Conservation (phyloP, 345 rosid genomes). For the Brassica incana region DNA sequence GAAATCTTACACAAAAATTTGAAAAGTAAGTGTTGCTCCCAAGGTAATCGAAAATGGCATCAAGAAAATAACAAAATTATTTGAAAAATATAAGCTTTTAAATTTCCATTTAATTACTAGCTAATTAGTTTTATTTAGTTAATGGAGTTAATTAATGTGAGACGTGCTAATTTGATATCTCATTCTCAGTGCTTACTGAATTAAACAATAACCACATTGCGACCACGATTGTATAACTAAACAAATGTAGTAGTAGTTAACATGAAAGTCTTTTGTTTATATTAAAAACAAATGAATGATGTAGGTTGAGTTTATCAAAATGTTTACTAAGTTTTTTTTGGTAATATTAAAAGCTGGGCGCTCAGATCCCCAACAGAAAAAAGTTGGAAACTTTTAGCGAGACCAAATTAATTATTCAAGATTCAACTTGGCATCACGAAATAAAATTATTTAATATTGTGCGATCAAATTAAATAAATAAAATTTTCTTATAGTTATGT, state of each 20-base stretch:
- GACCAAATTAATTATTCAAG: slow-evolving; percentile 19
- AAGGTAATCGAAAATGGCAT: not conserved
- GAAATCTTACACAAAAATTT: not conserved
- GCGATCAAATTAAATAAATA: not conserved
- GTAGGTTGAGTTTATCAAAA: slow-evolving; percentile 37
- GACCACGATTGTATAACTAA: slow-evolving; percentile 34
- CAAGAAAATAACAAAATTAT: not conserved
- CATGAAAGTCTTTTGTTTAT: slow-evolving; percentile 6
- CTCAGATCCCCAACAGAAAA: slow-evolving; percentile 39
- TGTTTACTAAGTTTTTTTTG: slow-evolving; percentile 20
- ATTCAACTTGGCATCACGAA: slow-evolving; percentile 23
- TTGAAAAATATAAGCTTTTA: not conserved
- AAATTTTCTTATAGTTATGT: not conserved
- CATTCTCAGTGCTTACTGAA: slow-evolving; percentile 7
- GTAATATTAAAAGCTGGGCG: no score
- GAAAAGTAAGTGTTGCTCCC: not conserved
- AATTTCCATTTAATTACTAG: not conserved
- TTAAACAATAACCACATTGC: slow-evolving; percentile 38
- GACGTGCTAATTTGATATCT: slow-evolving; percentile 20
- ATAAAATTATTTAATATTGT: not conserved
- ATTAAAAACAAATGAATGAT: slow-evolving; percentile 28
- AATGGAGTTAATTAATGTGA: slow-evolving; percentile 5
- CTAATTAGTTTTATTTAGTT: slow-evolving; percentile 5
- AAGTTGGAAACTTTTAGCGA: slow-evolving; percentile 15
- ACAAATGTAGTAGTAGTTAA: not conserved